Conservation (phyloP, 306 rosid genomes). For the Fagus crenata region DNA sequence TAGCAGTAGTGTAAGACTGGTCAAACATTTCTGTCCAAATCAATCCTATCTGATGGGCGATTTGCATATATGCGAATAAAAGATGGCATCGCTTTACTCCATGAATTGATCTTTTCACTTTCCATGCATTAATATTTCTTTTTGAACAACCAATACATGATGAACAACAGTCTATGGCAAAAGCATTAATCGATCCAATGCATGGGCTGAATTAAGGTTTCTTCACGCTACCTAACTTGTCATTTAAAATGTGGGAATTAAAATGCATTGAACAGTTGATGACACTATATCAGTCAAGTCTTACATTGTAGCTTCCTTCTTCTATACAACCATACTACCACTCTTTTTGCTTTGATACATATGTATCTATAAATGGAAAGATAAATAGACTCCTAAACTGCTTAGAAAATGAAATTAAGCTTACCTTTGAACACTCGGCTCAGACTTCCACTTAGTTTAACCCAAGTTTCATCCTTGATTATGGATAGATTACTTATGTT, state of each 20-base stretch:
- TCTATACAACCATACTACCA: too few relatives aligned
- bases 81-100: not conserved
- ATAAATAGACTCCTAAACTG: too few relatives aligned
- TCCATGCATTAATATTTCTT: not conserved
- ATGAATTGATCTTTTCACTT: not conserved
- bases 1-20: not conserved
- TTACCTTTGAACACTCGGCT: too few relatives aligned
- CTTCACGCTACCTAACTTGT: not conserved
- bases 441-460: too few relatives aligned
- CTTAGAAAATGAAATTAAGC: too few relatives aligned
- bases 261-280: not conserved
- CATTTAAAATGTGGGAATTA: not conserved
- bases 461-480: too few relatives aligned
- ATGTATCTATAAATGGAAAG: too few relatives aligned
- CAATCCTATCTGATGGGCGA: not conserved
- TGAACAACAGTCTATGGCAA: not conserved
- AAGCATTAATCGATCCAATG: not conserved
- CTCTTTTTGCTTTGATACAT: too few relatives aligned
- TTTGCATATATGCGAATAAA: not conserved
- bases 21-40: slow-evolving; percentile 23
- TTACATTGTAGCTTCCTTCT: too few relatives aligned
- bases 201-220: not conserved
- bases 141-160: not conserved
- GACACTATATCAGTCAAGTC: too few relatives aligned
- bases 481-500: too few relatives aligned